Percentiles rank a stretch among this genome's conserved stretches.
phyloP scores from a whole-genome alignment of 192 early-diverging fungal species.

The Backusella liffmaniae region DNA sequence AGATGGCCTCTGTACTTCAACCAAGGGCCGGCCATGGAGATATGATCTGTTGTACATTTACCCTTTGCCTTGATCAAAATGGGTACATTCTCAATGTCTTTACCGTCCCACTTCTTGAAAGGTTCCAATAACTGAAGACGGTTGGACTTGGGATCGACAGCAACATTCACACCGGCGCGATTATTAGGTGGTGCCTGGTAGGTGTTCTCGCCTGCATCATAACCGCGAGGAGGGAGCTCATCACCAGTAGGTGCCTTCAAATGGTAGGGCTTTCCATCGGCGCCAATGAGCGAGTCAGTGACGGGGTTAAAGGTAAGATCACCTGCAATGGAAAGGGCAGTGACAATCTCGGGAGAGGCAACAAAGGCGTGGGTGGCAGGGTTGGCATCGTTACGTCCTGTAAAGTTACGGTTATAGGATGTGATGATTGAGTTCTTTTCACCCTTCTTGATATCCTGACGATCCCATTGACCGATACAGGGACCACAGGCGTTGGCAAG shows the following conservation, averaged over 20 bases:
- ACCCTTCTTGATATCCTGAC: conserved; percentile 94
- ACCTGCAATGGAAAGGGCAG: conserved; percentile 94
- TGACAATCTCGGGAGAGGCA: conserved; percentile 90
- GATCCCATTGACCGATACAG: conserved; percentile 99
- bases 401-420: conserved; percentile 99
- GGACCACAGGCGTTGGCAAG: conserved; percentile 98
- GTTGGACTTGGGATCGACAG: conserved; percentile 80
- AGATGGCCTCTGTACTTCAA: conserved; percentile 97
- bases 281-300: conserved; percentile 83
- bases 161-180: conserved; percentile 69
- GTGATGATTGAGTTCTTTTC: conserved; percentile 97
- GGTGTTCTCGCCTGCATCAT: conserved; percentile 91
- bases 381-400: conserved; percentile 98
- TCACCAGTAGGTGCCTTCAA: conserved; percentile 80
- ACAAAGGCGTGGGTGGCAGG: conserved; percentile 96
- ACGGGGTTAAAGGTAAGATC: conserved; percentile 92
- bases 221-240: conserved; percentile 90
- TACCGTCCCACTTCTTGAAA: conserved; percentile 87
- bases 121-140: conserved; percentile 90
- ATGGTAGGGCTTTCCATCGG: conserved; percentile 93
- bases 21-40: conserved; percentile 90
- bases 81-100: conserved; percentile 76
- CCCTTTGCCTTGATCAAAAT: conserved; percentile 96
- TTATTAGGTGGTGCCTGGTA: conserved; percentile 93
- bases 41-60: conserved; percentile 99